Percentiles rank a stretch among this genome's conserved stretches.
Conservation (phyloP, 2,329 filamentous ascomycete species). For the Arachnomyces sp. region DNA sequence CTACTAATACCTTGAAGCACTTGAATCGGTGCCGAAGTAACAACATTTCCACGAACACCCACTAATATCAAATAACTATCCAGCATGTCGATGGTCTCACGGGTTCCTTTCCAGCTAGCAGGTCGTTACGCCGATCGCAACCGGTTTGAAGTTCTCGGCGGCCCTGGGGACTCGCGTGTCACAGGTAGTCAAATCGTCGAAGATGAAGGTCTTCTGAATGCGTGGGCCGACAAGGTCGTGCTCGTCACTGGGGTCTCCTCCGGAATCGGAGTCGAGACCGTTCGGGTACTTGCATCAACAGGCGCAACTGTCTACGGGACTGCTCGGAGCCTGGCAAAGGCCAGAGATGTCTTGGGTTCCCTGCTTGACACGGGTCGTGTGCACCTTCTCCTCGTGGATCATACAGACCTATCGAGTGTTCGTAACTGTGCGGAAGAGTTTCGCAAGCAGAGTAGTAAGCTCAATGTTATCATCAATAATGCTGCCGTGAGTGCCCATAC, state of each 20-base stretch:
- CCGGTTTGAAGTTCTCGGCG: conserved; percentile 7
- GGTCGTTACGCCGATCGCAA: conserved; percentile 7
- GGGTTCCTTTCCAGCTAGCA: conserved; percentile 7
- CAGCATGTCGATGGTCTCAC: background rate
- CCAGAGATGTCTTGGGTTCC: conserved; percentile 23
- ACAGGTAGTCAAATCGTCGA: conserved; percentile 16
- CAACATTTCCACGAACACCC: too few species aligned
- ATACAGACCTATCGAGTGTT: conserved; percentile 24
- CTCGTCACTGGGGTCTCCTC: conserved; percentile 26
- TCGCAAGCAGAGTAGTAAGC: conserved; percentile 15
- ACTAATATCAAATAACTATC: too few species aligned
- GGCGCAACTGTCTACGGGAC: conserved; percentile 32
- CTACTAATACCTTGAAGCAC: too few species aligned
- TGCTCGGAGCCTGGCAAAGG: conserved; percentile 28
- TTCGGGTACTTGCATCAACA: conserved; percentile 27
- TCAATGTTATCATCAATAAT: conserved; percentile 39
- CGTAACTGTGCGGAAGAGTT: conserved; percentile 5
- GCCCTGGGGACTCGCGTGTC: conserved; percentile 17
- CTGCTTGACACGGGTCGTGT: conserved; percentile 11
- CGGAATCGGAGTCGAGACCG: conserved; percentile 30
- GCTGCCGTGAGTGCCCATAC: conserved; percentile 27
- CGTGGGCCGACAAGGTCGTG: conserved; percentile 4
- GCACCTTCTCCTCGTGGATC: conserved; percentile 25
- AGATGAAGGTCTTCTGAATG: conserved; percentile 14
- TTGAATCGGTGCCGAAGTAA: too few species aligned